phyloP scores from a whole-genome alignment of 805 yeast species.

The Limtongia smithiae region DNA sequence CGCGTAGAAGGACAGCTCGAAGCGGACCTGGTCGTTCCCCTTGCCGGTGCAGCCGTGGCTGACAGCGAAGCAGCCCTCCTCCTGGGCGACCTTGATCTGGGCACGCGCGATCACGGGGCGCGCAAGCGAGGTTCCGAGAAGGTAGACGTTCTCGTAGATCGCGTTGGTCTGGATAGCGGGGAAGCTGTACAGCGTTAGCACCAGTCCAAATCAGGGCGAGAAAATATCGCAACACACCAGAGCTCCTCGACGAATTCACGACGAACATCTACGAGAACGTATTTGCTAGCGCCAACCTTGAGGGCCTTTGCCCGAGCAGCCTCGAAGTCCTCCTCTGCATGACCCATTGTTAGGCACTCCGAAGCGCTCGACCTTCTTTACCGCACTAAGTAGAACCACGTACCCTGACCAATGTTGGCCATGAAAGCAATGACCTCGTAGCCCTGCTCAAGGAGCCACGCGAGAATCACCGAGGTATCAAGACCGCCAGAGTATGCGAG shows the following conservation, averaged over 20 bases:
- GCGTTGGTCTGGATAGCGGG: slow-evolving; percentile 99
- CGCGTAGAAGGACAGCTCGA: slow-evolving; percentile 95
- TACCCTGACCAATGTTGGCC: slow-evolving; percentile 91
- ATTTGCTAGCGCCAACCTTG: slow-evolving; percentile 95
- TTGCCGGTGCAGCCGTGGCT: slow-evolving; percentile 99
- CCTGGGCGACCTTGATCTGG: slow-evolving; percentile 93
- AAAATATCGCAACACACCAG: too few species aligned
- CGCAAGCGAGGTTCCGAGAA: slow-evolving; percentile 95
- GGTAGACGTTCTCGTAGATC: slow-evolving; percentile 93
- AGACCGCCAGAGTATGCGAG: slow-evolving; percentile 99
- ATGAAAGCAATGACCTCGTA: slow-evolving; percentile 97
- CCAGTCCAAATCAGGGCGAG: background rate
- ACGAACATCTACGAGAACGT: slow-evolving; percentile 90
- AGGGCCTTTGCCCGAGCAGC: slow-evolving; percentile 96
- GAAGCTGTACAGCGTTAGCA: slow-evolving; percentile 43
- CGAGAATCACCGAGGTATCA: slow-evolving; percentile 95
- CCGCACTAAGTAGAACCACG: background rate
- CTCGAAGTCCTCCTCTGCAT: slow-evolving; percentile 86
- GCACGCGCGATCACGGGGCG: slow-evolving; percentile 99
- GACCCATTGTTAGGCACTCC: too few species aligned
- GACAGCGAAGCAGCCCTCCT: slow-evolving; percentile 97
- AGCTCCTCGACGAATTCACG: slow-evolving; percentile 91
- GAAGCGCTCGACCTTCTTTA: background rate
- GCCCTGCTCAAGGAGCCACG: slow-evolving; percentile 97
- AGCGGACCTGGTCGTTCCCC: slow-evolving; percentile 99